phyloP scores from a whole-genome alignment of 139 green algal species.

The Chlamydomonas sphaeroides region DNA sequence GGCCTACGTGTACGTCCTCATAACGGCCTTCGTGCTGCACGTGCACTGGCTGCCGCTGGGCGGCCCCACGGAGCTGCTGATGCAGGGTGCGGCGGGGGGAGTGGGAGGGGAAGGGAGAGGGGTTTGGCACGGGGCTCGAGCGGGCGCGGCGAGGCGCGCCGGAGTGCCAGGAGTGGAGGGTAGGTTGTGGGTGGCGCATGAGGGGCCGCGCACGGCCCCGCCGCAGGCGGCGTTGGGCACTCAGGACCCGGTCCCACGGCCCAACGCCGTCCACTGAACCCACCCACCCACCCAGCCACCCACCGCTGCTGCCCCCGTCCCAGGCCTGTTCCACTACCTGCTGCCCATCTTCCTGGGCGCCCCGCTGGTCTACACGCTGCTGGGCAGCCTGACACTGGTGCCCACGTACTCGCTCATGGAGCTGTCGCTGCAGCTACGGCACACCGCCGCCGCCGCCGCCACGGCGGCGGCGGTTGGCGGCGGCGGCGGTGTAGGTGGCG shows the following conservation, averaged over 20 bases:
- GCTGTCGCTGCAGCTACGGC: background rate
- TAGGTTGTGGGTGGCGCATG: background rate
- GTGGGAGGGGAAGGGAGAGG: too few species aligned
- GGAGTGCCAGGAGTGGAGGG: background rate
- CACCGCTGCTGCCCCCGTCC: too few species aligned
- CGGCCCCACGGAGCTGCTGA: background rate
- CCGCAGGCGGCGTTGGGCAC: too few species aligned
- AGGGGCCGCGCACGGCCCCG: too few species aligned
- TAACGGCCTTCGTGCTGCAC: background rate
- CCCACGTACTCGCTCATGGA: background rate
- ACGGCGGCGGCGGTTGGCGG: background rate
- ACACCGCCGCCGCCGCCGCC: background rate
- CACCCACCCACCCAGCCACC: too few species aligned
- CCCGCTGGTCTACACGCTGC: background rate
- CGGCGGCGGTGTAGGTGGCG: too few species aligned
- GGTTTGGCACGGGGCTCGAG: too few species aligned
- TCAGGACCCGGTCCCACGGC: too few species aligned
- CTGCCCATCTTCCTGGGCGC: background rate
- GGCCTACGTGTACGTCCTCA: background rate
- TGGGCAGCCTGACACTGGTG: background rate
- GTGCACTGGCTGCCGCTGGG: background rate
- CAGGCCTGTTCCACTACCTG: conserved; percentile 11
- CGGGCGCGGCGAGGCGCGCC: too few species aligned
- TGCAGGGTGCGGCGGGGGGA: background rate
- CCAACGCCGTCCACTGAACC: too few species aligned